Percentiles rank a stretch among this genome's conserved stretches.
phyloP scores from a whole-genome alignment of 441 rosid species.

The Erodium chrysanthum region DNA sequence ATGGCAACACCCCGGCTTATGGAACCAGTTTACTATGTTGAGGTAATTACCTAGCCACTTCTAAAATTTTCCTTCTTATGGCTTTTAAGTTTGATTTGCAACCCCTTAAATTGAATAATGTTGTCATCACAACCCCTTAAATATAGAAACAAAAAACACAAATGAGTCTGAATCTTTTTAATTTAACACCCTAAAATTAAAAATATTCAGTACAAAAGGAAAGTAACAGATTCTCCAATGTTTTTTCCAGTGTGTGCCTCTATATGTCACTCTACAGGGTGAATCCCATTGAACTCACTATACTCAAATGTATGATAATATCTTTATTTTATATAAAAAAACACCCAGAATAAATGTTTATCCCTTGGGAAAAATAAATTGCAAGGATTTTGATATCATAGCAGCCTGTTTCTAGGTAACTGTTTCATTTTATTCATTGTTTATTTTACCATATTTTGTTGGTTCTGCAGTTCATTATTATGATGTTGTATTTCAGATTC shows the following conservation, averaged over 20 bases:
- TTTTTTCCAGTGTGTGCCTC: neutral
- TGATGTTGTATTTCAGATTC: conserved; percentile 48
- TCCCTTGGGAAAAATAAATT: neutral
- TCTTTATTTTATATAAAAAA: no score
- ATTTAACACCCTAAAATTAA: no score
- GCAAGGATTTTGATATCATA: neutral
- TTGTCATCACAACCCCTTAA: neutral
- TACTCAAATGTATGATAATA: no score
- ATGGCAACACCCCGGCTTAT: conserved; percentile 46
- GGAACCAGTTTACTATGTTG: conserved; percentile 97
- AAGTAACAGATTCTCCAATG: neutral
- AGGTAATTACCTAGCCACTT: conserved; percentile 36
- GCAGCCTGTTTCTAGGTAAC: neutral
- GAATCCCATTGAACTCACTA: no score
- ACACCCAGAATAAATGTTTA: no score
- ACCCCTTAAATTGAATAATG: neutral
- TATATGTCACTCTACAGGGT: no score
- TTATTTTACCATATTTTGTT: no score
- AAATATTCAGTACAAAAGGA: no score
- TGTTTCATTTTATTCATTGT: neutral
- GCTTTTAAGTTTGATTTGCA: neutral
- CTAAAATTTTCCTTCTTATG: neutral
- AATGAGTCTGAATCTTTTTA: no score
- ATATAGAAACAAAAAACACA: neutral
- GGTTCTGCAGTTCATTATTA: neutral